Percentiles rank a stretch among this genome's conserved stretches.
Conservation (phyloP, 805 yeast species). For the Pichia nakasei region DNA sequence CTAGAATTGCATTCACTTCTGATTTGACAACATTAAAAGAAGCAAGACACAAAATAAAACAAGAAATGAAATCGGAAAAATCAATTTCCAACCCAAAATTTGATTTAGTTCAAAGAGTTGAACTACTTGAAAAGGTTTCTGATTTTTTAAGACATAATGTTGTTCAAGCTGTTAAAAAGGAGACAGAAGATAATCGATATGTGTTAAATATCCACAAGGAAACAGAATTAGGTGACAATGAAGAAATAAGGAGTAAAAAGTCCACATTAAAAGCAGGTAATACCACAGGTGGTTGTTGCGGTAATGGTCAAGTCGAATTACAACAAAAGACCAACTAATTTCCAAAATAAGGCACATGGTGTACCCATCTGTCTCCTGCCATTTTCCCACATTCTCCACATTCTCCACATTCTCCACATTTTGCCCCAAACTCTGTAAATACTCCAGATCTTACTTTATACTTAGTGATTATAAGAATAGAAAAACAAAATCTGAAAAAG, state of each 20-base stretch:
- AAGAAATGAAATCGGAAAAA: slow-evolving; percentile 35
- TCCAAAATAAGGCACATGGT: too few species aligned
- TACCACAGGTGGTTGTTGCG: slow-evolving; percentile 44
- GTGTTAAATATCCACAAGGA: slow-evolving; percentile 65
- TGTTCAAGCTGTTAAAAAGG: slow-evolving; percentile 68
- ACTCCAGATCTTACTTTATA: too few species aligned
- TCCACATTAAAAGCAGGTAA: slow-evolving; percentile 25
- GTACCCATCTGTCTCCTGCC: too few species aligned
- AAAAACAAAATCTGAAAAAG: too few species aligned
- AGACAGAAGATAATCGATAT: slow-evolving; percentile 32
- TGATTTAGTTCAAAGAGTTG: slow-evolving; percentile 40
- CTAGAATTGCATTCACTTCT: slow-evolving; percentile 47
- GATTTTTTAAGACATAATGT: slow-evolving; percentile 59
- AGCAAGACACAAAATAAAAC: slow-evolving; percentile 51
- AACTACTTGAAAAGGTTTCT: slow-evolving; percentile 62
- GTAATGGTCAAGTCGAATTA: slow-evolving; percentile 39
- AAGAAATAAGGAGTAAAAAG: slow-evolving; percentile 49
- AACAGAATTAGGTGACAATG: slow-evolving; percentile 90
- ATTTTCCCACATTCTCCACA: too few species aligned
- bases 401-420: too few species aligned
- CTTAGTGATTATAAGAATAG: too few species aligned
- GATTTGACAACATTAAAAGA: slow-evolving; percentile 44
- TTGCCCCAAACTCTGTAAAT: too few species aligned
- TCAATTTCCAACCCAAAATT: slow-evolving; percentile 38
- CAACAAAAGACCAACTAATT: slow-evolving; percentile 12